Base-by-base conservation (phyloP, 257 asterid genomes). In the Ajuga chamaepitys region DNA sequence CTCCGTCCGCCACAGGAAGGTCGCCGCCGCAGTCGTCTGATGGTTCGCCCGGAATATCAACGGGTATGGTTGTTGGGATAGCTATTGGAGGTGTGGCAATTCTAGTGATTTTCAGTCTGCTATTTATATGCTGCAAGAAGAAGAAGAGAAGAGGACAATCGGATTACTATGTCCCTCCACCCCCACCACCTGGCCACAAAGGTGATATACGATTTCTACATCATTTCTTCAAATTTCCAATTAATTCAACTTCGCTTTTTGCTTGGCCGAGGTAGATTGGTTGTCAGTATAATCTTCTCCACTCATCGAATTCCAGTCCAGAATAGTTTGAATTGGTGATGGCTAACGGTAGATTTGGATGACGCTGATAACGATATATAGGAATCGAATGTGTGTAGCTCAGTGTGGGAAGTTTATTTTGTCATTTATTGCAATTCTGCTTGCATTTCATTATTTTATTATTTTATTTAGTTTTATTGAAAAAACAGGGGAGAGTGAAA, bases 71-170 rank as follows among this genome's bases (percentile, higher is more conserved):
- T 11, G 84, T 87, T 9, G 95, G 95, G 22, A 77, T 89, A 17
- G 95, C 94, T 5, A 40, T 87, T 3, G 95, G 83, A 3, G 95
- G 86, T 37, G 86, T 89, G 3, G 61, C 81, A 0, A 35, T 87
- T 52, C 74, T 89, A n/a, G 82, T 70, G 34, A 42, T 85, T 54
- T 10, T 89, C 64, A 80, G 85, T 54, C 24, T 85, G 51, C 22
- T 86, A 54, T 81, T 70, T 58, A 45, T 87, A 3, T 80, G 74
- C 69, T 89, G 89, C 66, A 85, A 69, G 78, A 89, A 78, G 80
- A 89, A 81, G 74, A 89, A 66, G 78, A 83, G 88, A 75, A 82
- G 97, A 74, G 58, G 62, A 1, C 69, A 73, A 7, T 67, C 83
- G 14, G 77, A 75, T 41, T 78, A 80, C 73, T 67, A 80, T 70